A percentile compares a stretch with the other conserved stretches of the same genome.
Evolutionary conservation across 306 rosid species (phyloP).

Genomic region (Betula pendula): DNA sequence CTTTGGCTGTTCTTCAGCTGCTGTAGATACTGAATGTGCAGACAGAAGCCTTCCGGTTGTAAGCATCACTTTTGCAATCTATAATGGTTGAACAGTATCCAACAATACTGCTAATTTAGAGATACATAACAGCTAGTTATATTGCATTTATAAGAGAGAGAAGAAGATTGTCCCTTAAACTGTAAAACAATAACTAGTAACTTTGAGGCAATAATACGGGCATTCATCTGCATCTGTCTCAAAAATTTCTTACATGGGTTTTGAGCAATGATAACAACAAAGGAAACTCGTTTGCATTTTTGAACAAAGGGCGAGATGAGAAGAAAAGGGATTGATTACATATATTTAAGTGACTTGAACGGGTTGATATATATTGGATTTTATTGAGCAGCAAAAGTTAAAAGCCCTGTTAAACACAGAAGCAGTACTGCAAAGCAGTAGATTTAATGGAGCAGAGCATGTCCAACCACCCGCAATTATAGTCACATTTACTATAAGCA

Average conservation of each 20-base stretch:
- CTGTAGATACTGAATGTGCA: constrained; percentile 47
- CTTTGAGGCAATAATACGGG: too few relatives aligned
- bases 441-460: neutral
- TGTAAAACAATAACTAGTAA: neutral
- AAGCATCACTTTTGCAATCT: constrained; percentile 80
- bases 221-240: too few relatives aligned
- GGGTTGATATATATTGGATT: neutral
- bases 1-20: constrained; percentile 49
- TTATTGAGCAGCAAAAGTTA: neutral
- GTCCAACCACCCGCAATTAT: neutral
- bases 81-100: constrained; percentile 35
- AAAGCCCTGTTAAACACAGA: neutral
- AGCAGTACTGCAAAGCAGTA: neutral
- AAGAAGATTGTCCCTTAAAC: neutral
- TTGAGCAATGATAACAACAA: too few relatives aligned
- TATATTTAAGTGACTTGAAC: neutral
- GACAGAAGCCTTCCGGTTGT: constrained; percentile 68
- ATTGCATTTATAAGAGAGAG: neutral
- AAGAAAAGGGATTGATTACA: neutral
- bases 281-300: too few relatives aligned
- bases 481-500: neutral
- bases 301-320: neutral
- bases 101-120: constrained; percentile 28
- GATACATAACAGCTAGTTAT: constrained; percentile 7
- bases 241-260: too few relatives aligned